These are phyloP conservation scores for Polygonum aviculare DNA, from an alignment of 148 eudicot species.

Conservation along the genomic window DNA sequence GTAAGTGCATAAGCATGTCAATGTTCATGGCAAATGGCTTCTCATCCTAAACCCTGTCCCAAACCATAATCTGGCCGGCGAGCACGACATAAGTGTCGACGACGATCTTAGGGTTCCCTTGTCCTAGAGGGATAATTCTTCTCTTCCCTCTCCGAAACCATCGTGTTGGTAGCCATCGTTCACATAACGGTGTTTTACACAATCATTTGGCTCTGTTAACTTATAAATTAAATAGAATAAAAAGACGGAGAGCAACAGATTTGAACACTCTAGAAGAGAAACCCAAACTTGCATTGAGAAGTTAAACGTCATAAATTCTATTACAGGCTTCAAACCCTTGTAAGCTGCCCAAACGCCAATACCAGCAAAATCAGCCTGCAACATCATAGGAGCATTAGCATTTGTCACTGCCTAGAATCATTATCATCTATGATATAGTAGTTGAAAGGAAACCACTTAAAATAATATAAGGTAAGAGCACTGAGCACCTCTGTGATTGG, in stretches of 20 bases:
- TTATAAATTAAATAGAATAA: too few species aligned
- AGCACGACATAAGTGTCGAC: slow-evolving; percentile 92
- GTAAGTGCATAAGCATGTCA: too few species aligned
- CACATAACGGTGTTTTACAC: too few species aligned
- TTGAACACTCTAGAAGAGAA: not conserved
- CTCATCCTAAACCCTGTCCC: slow-evolving; percentile 16
- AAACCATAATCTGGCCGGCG: slow-evolving; percentile 84
- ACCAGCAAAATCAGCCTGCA: slow-evolving; percentile 95
- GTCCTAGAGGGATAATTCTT: slow-evolving; percentile 64
- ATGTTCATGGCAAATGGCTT: too few species aligned
- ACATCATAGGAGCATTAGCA: not conserved
- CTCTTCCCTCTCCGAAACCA: slow-evolving; percentile 52
- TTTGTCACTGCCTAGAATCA: not conserved
- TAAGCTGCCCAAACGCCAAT: slow-evolving; percentile 24
- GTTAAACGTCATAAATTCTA: slow-evolving; percentile 96
- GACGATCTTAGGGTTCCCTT: slow-evolving; percentile 91
- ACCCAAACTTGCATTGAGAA: slow-evolving; percentile 88
- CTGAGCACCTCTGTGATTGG: slow-evolving; percentile 56
- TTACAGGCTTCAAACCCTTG: slow-evolving; percentile 64
- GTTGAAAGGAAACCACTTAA: not conserved
- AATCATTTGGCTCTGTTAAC: too few species aligned
- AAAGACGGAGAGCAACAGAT: not conserved
- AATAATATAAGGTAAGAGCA: not conserved
- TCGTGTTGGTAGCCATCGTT: too few species aligned
- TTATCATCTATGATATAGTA: not conserved